These are phyloP conservation scores for Glycine tomentella DNA, from an alignment of 306 rosid species.

Conservation along the genomic window DNA sequence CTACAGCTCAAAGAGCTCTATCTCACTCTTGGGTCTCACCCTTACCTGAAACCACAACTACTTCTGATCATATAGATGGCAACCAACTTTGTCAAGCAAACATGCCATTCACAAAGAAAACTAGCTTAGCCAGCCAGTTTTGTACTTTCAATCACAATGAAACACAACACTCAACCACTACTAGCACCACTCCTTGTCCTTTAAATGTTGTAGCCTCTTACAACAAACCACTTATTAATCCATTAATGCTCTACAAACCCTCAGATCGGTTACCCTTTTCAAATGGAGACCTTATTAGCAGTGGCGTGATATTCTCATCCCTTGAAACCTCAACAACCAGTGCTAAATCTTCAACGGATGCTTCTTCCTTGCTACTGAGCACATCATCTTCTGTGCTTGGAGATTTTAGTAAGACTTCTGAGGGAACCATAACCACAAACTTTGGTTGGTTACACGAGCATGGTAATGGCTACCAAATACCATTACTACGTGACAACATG, in stretches of 20 bases:
- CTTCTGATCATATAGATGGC: conserved; percentile 40
- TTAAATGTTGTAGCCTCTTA: conserved; percentile 51
- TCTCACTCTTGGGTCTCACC: conserved; percentile 82
- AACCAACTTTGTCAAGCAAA: conserved; percentile 53
- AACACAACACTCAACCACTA: conserved; percentile 43
- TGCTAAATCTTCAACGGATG: conserved; percentile 51
- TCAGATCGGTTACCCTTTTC: conserved; percentile 19
- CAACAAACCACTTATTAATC: conserved; percentile 54
- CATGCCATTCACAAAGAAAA: conserved; percentile 53
- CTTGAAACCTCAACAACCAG: conserved; percentile 40
- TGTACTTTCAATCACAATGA: conserved; percentile 44
- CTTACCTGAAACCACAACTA: conserved; percentile 58
- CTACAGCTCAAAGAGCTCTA: conserved; percentile 76
- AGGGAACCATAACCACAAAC: conserved; percentile 33
- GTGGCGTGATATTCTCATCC: conserved; percentile 49
- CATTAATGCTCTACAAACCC: conserved; percentile 48
- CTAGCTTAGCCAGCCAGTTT: conserved; percentile 51
- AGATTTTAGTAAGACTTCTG: conserved; percentile 47
- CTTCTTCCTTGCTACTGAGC: conserved; percentile 67
- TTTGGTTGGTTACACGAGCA: conserved; percentile 57
- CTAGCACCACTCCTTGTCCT: conserved; percentile 42
- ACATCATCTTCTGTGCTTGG: conserved; percentile 76
- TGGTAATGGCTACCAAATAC: conserved; percentile 45
- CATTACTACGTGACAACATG: conserved; percentile 49
- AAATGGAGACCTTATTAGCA: conserved; percentile 48